Evolutionary conservation across 2,329 filamentous ascomycete species (phyloP), one percentile per base, ranked within the genome.

Genomic region (Colletotrichum sp.): DNA sequence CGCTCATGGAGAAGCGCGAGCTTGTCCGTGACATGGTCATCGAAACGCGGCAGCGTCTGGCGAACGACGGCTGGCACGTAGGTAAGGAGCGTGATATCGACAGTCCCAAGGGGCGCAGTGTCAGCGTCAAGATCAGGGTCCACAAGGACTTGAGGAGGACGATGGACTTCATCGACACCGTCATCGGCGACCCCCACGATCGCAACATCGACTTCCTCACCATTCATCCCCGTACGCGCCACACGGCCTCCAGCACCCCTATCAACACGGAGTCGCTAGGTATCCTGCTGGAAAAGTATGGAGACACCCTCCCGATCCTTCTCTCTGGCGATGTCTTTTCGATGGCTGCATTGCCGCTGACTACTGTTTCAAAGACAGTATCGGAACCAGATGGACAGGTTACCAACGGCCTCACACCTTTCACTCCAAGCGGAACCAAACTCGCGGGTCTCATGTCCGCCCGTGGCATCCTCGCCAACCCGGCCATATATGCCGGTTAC

Each of bases 71-170:
- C 2, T 92, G 89, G 88, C 86, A 82, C 15, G 88, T 91, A 4
- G 85, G 84, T 2, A 80, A 82, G 77, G 84, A 88, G 76, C 80
- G 82, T 79, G 85, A 90, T 77, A 78, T 85, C n/a, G 82, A 86
- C 16, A 87, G 81, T 63, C 83, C 84, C 12, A 84, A 83, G 69
- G 90, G 90, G 1, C 83, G 90, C 75, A 93, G 90, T 78, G 89
- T 95, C 15, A 94, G 92, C 81, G 91, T 94, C 78, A 95, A 95
- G 85, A 94, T 95, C 57, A 87, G 93, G 5, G 89, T 95, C 8
- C 92, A 94, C 80, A 89, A 89, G 64, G 92, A 95, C 80, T 80
- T 94, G 13, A 86, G 88, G 63, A 87, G 85, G 82, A 92, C 90
- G 6, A 87, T 93, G 71, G 90, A 92, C 79, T 94, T 93, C 80